Evolutionary conservation across 2,329 filamentous ascomycete species (phyloP).

Genomic region (Whalleya microplaca): DNA sequence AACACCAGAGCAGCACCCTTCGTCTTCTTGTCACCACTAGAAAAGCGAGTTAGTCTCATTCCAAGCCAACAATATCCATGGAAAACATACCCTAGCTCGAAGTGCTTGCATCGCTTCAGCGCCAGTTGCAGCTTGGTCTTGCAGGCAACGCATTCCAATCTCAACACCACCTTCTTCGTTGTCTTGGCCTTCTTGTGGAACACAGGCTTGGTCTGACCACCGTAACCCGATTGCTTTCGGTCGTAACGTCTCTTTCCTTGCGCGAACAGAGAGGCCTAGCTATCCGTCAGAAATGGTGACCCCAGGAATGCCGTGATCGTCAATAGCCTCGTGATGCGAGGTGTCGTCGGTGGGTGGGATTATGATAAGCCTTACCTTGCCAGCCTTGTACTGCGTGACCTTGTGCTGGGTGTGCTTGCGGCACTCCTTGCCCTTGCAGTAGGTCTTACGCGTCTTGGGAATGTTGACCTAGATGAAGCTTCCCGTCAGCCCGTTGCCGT

Average conservation of each 20-base stretch:
- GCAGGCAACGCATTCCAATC: constrained; percentile 96
- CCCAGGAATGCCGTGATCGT: neutral
- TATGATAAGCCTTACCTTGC: constrained; percentile 15
- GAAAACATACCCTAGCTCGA: constrained; percentile 89
- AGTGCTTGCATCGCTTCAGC: constrained; percentile 99
- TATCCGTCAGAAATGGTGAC: constrained; percentile 13
- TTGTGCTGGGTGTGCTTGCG: constrained; percentile 89
- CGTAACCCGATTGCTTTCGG: constrained; percentile 98
- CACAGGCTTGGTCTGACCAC: constrained; percentile 99
- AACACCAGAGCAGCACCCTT: constrained; percentile 99
- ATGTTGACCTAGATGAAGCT: constrained; percentile 78
- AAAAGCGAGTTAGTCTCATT: constrained; percentile 44
- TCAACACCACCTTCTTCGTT: constrained; percentile 99
- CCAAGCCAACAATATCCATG: neutral
- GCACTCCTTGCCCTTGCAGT: constrained; percentile 97
- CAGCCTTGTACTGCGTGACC: constrained; percentile 83
- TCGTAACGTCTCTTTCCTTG: constrained; percentile 99
- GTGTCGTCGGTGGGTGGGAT: neutral
- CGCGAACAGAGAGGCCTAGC: constrained; percentile 84
- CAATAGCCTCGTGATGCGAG: neutral
- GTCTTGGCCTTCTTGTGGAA: constrained; percentile 99
- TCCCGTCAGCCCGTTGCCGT: constrained; percentile 12
- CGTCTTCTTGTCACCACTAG: constrained; percentile 99
- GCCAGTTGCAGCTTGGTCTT: constrained; percentile 98
- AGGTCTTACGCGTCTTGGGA: constrained; percentile 96